Percentiles rank a stretch among this genome's conserved stretches.
These are phyloP conservation scores for Diaporthe sp. DNA, from an alignment of 2,329 filamentous ascomycete genomes.

Conservation along the genomic window DNA sequence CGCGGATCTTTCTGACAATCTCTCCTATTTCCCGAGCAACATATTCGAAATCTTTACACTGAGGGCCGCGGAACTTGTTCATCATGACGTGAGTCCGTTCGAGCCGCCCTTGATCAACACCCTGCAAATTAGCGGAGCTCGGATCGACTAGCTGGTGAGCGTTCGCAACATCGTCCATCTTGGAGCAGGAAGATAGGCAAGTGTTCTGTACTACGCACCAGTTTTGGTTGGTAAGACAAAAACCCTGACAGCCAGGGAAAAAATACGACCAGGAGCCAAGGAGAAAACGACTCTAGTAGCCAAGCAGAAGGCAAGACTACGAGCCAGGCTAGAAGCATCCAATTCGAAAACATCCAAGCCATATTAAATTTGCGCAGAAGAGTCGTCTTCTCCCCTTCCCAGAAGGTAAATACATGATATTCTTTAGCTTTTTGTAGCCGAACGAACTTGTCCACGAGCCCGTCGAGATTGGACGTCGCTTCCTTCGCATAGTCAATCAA, in stretches of 20 bases:
- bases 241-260: too few species aligned
- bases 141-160: not conserved
- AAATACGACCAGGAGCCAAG: too few species aligned
- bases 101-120: not conserved
- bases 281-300: too few species aligned
- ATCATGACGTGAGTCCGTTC: not conserved
- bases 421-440: not conserved
- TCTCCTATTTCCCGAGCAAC: not conserved
- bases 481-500: not conserved
- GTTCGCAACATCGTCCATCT: too few species aligned
- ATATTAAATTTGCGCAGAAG: not conserved
- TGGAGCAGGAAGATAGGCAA: not conserved
- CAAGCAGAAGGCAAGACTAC: too few species aligned
- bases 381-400: not conserved
- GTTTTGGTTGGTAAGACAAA: not conserved
- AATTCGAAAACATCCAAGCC: too few species aligned
- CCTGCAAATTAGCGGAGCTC: not conserved
- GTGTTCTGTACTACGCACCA: not conserved
- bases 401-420: not conserved
- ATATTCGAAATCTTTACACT: not conserved
- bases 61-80: not conserved
- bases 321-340: too few species aligned
- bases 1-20: not conserved
- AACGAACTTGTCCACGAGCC: not conserved
- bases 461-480: not conserved